Conservation (phyloP, 1,284 basidiomycete genomes). For the Microbotryum saponariae region DNA sequence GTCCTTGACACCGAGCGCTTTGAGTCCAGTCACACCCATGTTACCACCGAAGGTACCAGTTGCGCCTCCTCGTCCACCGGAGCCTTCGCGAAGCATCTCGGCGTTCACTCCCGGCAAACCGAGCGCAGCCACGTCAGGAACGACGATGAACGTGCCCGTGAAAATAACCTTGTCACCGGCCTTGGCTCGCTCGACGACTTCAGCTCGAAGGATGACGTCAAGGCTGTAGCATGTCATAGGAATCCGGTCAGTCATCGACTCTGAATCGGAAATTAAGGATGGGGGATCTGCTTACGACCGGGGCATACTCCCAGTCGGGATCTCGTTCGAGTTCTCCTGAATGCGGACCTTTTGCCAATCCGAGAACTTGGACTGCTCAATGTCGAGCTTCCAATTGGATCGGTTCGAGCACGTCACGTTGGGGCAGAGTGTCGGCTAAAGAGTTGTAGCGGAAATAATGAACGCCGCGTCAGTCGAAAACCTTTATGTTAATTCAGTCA, state of each 20-base stretch:
- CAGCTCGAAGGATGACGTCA: conserved; percentile 89
- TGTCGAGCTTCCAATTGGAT: conserved; percentile 83
- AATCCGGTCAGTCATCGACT: not conserved
- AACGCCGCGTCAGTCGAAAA: conserved; percentile 9
- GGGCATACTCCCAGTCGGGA: conserved; percentile 98
- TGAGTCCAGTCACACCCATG: conserved; percentile 86
- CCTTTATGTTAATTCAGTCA: not conserved
- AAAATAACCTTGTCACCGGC: conserved; percentile 98
- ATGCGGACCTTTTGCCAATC: conserved; percentile 99
- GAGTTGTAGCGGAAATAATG: not conserved
- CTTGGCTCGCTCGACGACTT: conserved; percentile 94
- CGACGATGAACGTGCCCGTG: conserved; percentile 95
- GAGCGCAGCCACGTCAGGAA: conserved; percentile 94
- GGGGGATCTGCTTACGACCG: conserved; percentile 47
- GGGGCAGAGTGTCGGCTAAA: conserved; percentile 80
- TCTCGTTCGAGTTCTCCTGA: conserved; percentile 97
- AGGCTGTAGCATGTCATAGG: conserved; percentile 46
- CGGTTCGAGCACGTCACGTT: conserved; percentile 91
- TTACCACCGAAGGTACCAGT: conserved; percentile 59
- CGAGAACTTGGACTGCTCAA: conserved; percentile 92
- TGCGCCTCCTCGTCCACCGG: conserved; percentile 52
- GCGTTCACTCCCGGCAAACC: conserved; percentile 92
- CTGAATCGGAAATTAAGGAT: not conserved
- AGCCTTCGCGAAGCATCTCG: conserved; percentile 80
- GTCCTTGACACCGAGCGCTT: conserved; percentile 88